These are phyloP conservation scores for Daldinia childiae DNA, from an alignment of 495 filamentous ascomycete genomes.

Conservation along the genomic window DNA sequence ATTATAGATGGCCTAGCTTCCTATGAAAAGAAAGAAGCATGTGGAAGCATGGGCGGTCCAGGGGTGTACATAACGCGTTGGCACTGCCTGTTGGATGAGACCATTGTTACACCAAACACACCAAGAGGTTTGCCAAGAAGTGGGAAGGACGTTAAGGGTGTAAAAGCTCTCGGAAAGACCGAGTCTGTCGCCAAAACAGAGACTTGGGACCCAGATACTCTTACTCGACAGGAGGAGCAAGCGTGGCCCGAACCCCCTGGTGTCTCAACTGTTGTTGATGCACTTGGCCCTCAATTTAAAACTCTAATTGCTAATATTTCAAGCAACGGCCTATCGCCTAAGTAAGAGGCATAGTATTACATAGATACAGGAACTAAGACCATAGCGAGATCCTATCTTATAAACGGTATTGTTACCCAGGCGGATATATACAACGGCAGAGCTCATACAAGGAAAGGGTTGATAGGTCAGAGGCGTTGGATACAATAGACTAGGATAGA, in stretches of 20 bases:
- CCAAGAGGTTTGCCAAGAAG: conserved; percentile 55
- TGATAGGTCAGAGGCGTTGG: no score
- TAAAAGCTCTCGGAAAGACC: conserved; percentile 59
- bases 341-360: neutral
- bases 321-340: conserved; percentile 18
- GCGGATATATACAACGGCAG: no score
- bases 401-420: neutral
- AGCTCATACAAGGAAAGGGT: no score
- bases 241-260: conserved; percentile 47
- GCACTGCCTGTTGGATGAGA: conserved; percentile 69
- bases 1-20: conserved; percentile 49
- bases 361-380: neutral
- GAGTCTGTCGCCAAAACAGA: conserved; percentile 53
- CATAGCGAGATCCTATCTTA: neutral
- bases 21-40: conserved; percentile 16
- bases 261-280: conserved; percentile 50
- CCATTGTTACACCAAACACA: conserved; percentile 64
- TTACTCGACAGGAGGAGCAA: conserved; percentile 29
- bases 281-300: conserved; percentile 50
- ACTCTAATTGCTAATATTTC: conserved; percentile 45
- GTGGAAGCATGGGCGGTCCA: conserved; percentile 57
- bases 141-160: conserved; percentile 61
- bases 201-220: conserved; percentile 36
- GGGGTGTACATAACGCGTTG: conserved; percentile 71
- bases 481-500: no score